Evolutionary conservation across 768 basidiomycete genomes (phyloP), one percentile per base, ranked within the genome.

Genomic region (Inosperma sp.): DNA sequence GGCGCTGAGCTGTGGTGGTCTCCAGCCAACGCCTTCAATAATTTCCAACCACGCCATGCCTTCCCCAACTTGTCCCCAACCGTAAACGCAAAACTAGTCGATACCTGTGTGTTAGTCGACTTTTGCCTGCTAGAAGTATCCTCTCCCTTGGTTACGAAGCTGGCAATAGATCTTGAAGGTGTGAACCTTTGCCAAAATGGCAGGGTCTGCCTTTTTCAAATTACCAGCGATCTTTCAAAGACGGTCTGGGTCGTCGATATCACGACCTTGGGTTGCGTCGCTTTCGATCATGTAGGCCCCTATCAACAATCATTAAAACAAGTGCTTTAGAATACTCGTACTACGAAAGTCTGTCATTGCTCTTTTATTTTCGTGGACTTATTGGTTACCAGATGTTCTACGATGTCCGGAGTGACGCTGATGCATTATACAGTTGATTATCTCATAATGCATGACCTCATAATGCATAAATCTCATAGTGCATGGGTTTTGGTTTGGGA

Each of bases 121-220:
- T 6, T 27, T 19, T 59, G 60, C 31, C 43, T 64, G 5, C 23
- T 40, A 0, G 55, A 60, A 14, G 47, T 60, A 4, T 48, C 57
- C 8, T 49, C 43, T 3, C 8, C 22, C 10, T 19, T 14, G 6
- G 40, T 39, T 9, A 33, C 49, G 0, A 56, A 56, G 39, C 49
- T 72, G n/a, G 65, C 68, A 2, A 55, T 72, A 9, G 71, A 72
- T 44, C 44, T 71, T 9, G 71, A 72, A 40, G 71, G 71, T 0
- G 59, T 70, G 12, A 60, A 65, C 2, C 56, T 71, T 5, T 65
- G 60, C 39, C 67, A 69, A 2, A 36, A 59, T 3, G 71, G 69
- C 0, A 60, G 56, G 2, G 49, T 70, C 7, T 60, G 63, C 25
- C 56, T 71, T 22, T 30, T 72, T 10, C 69, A 71, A 45, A 54